Evolutionary conservation across 2,329 filamentous ascomycete species (phyloP), one percentile per base, ranked within the genome.

Genomic region (Lojkania enalia): DNA sequence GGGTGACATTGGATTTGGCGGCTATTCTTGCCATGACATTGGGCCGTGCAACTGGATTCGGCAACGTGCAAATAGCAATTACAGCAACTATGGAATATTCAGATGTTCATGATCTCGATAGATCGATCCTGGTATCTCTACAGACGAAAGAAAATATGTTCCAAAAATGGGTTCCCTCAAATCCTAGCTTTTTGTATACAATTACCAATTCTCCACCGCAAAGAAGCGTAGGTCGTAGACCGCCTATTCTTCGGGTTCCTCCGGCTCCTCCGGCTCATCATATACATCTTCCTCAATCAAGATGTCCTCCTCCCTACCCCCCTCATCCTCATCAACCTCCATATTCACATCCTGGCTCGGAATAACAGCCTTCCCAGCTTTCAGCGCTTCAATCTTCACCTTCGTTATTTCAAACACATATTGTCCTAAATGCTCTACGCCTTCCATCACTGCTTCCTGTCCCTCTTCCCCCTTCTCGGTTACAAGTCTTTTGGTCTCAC

Each of bases 351-450:
- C 66, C 19, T 66, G 61, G 12, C 71, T 72, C 3, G 58, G 38
- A 49, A 71, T 35, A 11, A 52, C 45, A 0, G 62, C 71, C 1
- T 65, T 64, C 4, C 65, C 67, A 35, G 67, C 71, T 52, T 77
- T 82, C 59, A 84, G 60, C 33, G 76, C 77, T 60, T 82, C 78
- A 1, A 85, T 69, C 69, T 85, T 86, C 5, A 83, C 83, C 61
- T 86, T 82, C 3, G 90, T 95, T 90, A 99, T 99, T 70, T 99
- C 89, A 66, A 83, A 96, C 16, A 99, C 92, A 69, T 96, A 99
- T 71, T 96, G 87, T 0, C 94, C 94, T 25, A 99, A 71, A 73
- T 99, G 94, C 74, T 99, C 92, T 1, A 97, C 85, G 23, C 87
- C 83, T 59, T 92, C 88, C 88, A 99, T 97, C 15, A 83, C 77